Base-by-base conservation (phyloP, 495 filamentous ascomycete genomes). In the Podospora australis region DNA sequence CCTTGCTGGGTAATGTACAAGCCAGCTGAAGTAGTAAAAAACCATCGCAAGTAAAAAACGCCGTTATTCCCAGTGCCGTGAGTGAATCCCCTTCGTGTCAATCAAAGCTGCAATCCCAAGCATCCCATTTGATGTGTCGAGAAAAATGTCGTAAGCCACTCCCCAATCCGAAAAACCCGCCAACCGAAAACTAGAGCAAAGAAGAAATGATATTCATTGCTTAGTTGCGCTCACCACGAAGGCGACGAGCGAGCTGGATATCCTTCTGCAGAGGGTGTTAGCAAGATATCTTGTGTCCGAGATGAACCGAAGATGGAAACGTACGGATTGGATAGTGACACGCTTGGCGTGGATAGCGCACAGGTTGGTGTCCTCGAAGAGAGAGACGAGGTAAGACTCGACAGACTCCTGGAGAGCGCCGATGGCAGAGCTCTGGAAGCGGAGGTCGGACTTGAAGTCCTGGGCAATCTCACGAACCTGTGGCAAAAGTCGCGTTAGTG, bases 281-380 rank as follows among this genome's bases (percentile, higher is more conserved):
- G 70, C 42, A 55, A 34, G 49, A 47, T 25, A 26, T 35, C 34
- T 39, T 4, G 8, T 50, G 29, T 41, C 24, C 22, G 48, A 39
- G 13, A 19, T 4, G n/a, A 20, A 10, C 26, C 3, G 25, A 13
- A 26, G 21, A 39, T 32, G 45, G 24, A 36, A 24, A 67, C 69
- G 58, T 51, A 72, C 69, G 51, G 77, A 80, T 74, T 90, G 85
- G 75, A 90, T 92, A 69, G 87, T 91, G 70, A 91, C 87, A 86
- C 92, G 92, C 90, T 98, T 97, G 80, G 92, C 92, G 82, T 98
- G 92, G 81, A 98, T 97, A 69, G 92, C 92, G 80, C 92, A 97
- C 47, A 98, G 75, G 83, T 97, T 98, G 88, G 92, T 98, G 74
- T 97, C 92, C 72, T 97, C 94, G 63, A 98, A 98, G 66, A 99